Evolutionary conservation across 371 early-diverging fungal species (phyloP).

Genomic region (Thermomucor indicae-seudaticae): DNA sequence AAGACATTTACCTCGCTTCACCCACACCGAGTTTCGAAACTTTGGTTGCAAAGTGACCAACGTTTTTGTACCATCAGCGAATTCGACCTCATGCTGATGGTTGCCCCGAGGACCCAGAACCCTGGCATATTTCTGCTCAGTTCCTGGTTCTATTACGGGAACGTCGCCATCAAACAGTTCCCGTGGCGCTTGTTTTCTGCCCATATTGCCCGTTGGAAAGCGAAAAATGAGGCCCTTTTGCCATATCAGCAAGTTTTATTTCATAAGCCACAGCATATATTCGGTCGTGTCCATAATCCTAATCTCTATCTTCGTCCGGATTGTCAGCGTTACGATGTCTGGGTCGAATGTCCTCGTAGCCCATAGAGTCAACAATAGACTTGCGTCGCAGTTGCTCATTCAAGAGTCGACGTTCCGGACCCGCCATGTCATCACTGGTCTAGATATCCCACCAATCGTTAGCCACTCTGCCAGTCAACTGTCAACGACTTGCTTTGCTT

Average conservation of each 20-base stretch:
- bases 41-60: conserved; percentile 73
- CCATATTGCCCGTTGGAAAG: conserved; percentile 18
- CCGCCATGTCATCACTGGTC: conserved; percentile 16
- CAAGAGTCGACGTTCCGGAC: conserved; percentile 9
- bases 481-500: neutral
- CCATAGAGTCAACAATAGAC: conserved; percentile 19
- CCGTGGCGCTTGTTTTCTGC: conserved; percentile 34
- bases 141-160: conserved; percentile 22
- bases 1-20: conserved; percentile 65
- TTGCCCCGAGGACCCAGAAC: conserved; percentile 72
- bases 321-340: conserved; percentile 15
- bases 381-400: conserved; percentile 17
- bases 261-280: no score
- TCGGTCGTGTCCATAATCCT: no score
- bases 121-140: conserved; percentile 51
- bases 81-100: conserved; percentile 69
- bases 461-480: neutral
- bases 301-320: conserved; percentile 14
- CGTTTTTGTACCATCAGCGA: conserved; percentile 44
- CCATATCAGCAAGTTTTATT: no score
- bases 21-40: conserved; percentile 81
- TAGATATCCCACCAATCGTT: neutral
- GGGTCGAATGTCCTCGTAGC: conserved; percentile 13
- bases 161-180: conserved; percentile 20
- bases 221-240: neutral